Conservation (phyloP, 495 filamentous ascomycete species). For the Xylaria longipes region DNA sequence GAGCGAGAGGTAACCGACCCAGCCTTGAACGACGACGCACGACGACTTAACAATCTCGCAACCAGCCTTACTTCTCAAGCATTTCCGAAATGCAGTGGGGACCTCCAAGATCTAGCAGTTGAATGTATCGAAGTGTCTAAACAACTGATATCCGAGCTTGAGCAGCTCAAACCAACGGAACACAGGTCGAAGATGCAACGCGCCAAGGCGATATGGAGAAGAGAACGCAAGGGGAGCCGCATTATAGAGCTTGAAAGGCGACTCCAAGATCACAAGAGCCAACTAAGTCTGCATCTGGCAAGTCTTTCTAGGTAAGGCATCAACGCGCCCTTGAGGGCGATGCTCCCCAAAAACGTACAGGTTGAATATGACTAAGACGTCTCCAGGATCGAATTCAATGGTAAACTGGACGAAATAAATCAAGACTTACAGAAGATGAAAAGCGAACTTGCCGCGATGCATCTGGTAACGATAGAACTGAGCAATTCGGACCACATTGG, state of each 20-base stretch:
- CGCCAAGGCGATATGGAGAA: background rate
- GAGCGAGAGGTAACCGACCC: background rate
- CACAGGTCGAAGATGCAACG: background rate
- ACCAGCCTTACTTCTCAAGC: constrained; percentile 5
- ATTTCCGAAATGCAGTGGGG: constrained; percentile 6
- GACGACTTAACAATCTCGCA: constrained; percentile 3
- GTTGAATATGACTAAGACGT: background rate
- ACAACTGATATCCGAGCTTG: background rate
- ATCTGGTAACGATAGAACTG: background rate
- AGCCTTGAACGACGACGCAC: constrained; percentile 9
- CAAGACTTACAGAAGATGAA: background rate
- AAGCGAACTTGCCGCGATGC: background rate
- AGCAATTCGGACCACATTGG: background rate
- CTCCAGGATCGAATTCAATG: background rate
- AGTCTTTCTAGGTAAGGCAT: background rate
- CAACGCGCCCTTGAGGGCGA: background rate
- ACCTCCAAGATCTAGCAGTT: constrained; percentile 15
- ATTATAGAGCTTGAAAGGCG: background rate
- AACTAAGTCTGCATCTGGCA: background rate
- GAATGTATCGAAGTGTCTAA: constrained; percentile 20
- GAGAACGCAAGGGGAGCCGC: background rate
- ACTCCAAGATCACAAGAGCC: background rate
- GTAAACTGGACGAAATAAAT: background rate
- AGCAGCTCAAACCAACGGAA: background rate
- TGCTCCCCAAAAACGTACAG: too few species aligned